Base-by-base conservation (phyloP, 257 asterid genomes). In the Rhazya stricta region DNA sequence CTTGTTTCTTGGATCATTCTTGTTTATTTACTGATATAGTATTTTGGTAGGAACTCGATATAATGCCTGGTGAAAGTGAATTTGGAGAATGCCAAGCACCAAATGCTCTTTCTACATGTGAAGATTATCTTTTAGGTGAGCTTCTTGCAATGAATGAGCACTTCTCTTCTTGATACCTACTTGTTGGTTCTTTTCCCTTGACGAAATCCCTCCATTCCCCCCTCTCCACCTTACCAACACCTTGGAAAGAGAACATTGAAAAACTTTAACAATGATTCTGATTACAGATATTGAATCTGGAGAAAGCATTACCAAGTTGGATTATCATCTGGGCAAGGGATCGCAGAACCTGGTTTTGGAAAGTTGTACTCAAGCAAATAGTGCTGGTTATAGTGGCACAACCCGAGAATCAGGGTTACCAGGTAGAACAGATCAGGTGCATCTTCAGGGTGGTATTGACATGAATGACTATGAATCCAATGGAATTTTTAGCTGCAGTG, bases 51-150 rank as follows among this genome's bases (percentile, higher is more conserved):
- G 91, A 80, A 67, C 88, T 85, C 76, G 88, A 88, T 81, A 71
- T 86, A 50, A 85, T 83, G 77, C 86, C 75, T 53, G 74, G 56
- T 74, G 90, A 85, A 74, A 84, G 71, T 74, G 92, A 85, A 76
- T 81, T 81, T 75, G 94, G 89, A 69, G 86, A 85, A 69, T 77
- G 84, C 78, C 85, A 86, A 74, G 79, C 81, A 79, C 88, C 85
- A 63, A 85, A 83, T 84, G 91, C 86, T 67, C 89, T 81, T 77
- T 89, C 91, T 76, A 83, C 81, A 78, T 93, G 93, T 32, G 97
- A 89, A 71, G 97, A 89, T 73, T 94, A 90, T 80, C 93, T 94
- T 81, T 83, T 90, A 84, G 98, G 98, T 93, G 57, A 74, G 75
- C 32, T 30, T 80, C 57, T 54, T 56, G 43, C 36, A n/a, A 42